phyloP scores from a whole-genome alignment of 495 filamentous ascomycete species.

The Hypoxylon perforatum region DNA sequence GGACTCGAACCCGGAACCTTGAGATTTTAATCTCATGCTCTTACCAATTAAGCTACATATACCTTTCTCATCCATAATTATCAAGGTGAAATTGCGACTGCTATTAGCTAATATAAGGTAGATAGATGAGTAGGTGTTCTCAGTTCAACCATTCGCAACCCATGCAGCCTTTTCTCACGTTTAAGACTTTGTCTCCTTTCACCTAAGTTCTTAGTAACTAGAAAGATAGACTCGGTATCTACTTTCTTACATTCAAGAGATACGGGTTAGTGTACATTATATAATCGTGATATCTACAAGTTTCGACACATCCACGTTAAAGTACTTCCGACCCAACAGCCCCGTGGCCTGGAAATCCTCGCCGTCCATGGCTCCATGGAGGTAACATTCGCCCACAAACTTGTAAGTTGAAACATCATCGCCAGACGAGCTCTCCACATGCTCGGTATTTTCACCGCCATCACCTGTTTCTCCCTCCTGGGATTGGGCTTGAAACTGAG shows the following conservation, averaged over 20 bases:
- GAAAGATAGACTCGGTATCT: too few relatives aligned
- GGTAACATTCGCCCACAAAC: constrained; percentile 37
- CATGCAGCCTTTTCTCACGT: neutral
- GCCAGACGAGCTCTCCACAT: neutral
- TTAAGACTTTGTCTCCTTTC: neutral
- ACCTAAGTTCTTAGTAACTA: too few relatives aligned
- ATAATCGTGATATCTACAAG: constrained; percentile 35
- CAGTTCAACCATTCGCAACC: too few relatives aligned
- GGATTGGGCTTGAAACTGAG: neutral
- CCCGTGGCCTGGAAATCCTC: constrained; percentile 26
- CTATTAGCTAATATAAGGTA: too few relatives aligned
- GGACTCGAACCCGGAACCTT: constrained; percentile 35
- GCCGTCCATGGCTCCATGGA: constrained; percentile 41
- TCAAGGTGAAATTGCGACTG: too few relatives aligned
- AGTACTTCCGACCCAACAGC: constrained; percentile 5
- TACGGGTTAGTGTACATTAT: neutral
- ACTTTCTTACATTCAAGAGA: neutral
- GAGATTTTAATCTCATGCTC: constrained; percentile 28
- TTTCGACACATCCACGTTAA: constrained; percentile 23
- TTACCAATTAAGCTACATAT: constrained; percentile 31
- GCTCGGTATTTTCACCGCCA: neutral
- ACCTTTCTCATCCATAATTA: neutral
- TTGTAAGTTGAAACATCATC: constrained; percentile 28
- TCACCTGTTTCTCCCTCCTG: neutral
- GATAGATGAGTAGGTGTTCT: too few relatives aligned